Evolutionary conservation across 192 early-diverging fungal genomes (phyloP).

Genomic region (Coemansia sp.): DNA sequence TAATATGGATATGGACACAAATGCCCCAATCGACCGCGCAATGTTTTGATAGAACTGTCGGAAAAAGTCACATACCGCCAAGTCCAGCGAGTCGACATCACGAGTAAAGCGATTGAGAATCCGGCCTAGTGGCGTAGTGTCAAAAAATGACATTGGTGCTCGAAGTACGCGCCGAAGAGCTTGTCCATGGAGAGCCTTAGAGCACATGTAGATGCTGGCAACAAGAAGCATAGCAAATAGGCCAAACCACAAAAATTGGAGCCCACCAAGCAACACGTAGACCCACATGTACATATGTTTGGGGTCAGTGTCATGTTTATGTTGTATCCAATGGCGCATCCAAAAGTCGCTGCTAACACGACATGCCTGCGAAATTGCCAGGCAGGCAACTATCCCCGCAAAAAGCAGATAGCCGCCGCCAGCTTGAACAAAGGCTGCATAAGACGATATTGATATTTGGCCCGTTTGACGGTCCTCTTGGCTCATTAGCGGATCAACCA

Average conservation of each 20-base stretch:
- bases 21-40: conserved; percentile 36
- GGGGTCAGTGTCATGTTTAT: conserved; percentile 28
- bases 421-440: conserved; percentile 60
- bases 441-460: conserved; percentile 60
- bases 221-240: conserved; percentile 32
- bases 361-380: conserved; percentile 33
- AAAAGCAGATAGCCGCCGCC: conserved; percentile 31
- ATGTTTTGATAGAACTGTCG: conserved; percentile 64
- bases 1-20: conserved; percentile 51
- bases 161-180: conserved; percentile 77
- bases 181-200: conserved; percentile 63
- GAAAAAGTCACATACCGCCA: conserved; percentile 64
- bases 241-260: conserved; percentile 58
- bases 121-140: conserved; percentile 73
- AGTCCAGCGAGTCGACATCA: conserved; percentile 66
- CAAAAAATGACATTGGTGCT: conserved; percentile 73
- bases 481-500: conserved; percentile 65
- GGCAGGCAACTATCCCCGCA: conserved; percentile 23
- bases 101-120: conserved; percentile 77
- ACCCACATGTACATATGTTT: conserved; percentile 62
- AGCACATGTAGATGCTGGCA: conserved; percentile 50
- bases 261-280: conserved; percentile 68
- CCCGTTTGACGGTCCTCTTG: conserved; percentile 83
- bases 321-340: conserved; percentile 65
- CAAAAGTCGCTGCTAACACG: conserved; percentile 61